Evolutionary conservation across 2,329 filamentous ascomycete species (phyloP), one percentile per base, ranked within the genome.

Genomic region (Penicillium oxalicum): DNA sequence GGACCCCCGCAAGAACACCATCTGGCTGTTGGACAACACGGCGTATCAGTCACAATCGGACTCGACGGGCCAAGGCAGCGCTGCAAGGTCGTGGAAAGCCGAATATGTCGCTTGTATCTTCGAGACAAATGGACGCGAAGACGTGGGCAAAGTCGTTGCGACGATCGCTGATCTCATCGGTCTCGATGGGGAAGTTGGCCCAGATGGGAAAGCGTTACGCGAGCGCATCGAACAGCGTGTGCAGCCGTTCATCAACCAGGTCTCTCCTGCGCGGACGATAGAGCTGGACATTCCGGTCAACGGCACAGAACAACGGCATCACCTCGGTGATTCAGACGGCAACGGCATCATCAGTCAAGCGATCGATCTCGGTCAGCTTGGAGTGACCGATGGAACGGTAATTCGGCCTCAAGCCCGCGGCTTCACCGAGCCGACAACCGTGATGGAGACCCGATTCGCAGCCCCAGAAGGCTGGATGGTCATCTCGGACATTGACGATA

Each of bases 11-110:
- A 68, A 75, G 43, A 86, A 95, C 65, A 82, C 80, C 11, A 83
- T 96, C 36, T 96, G 91, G 91, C 74, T 96, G 6, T 75, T 96
- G 41, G 90, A 97, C 72, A 95, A 93, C 62, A 91, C 87, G 2
- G 91, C 90, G 4, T 91, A 86, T 65, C 80, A 81, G 51, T 60
- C 66, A 25, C 44, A 63, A 45, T 63, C 65, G 61, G 50, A 59
- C 61, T 13, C 60, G 67, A 49, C 47, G 42, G 39, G 50, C 28
- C 35, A 29, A 18, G 9, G 32, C 9, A 9, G 18, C 8, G 7
- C 33, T 24, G 67, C 70, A 2, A 45, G 67, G 64, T 53, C 61
- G 45, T 96, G 90, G 89, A 77, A 87, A 61, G 86, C 86, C 26
- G 88, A 96, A 64, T 90, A 91, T 53, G 83, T 95, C 0, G 82